Evolutionary conservation across 2,329 filamentous ascomycete species (phyloP), one percentile per base, ranked within the genome.

Genomic region (Diaporthe ilicicola): DNA sequence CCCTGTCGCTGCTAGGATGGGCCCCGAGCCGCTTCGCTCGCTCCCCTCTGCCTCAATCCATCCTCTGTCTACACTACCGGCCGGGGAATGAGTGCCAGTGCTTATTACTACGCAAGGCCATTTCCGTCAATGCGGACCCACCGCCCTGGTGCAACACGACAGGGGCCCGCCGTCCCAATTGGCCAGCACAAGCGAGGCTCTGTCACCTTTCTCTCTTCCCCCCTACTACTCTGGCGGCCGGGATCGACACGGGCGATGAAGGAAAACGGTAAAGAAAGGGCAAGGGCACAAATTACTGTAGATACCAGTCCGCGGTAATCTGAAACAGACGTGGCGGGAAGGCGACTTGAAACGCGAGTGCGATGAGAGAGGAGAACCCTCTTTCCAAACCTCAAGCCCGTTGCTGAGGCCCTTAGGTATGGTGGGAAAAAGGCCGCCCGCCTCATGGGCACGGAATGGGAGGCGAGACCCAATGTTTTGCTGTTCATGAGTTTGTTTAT

Each of bases 321-420:
- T 64, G 59, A 64, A 64, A 64, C 59, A 64, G 59, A 50, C 59
- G 29, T 64, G 59, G 34, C 44, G 42, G 59, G 44, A 29, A 15
- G 24, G n/a, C 27, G n/a, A 37, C 19, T 64, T 64, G 59, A 64
- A 64, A 64, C 59, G 59, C 44, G 44, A 64, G 34, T n/a, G 50
- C 59, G 59, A 64, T 9, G 29, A n/a, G n/a, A n/a, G n/a, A n/a
- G n/a, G n/a, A n/a, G 34, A 17, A 24, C 19, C 42, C 22, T 44
- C n/a, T 24, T 29, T 15, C 42, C n/a, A n/a, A 27, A 13, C 59
- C 42, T 50, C 42, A 64, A 64, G 29, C 59, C 42, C 34, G 59
- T n/a, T 42, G 19, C n/a, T 50, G 42, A 64, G 59, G 42, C 44
- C 59, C 59, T 34, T 5, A 34, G 32, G 32, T 4, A 34, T 9